These are phyloP conservation scores for Myxozyma kluyveri DNA, from an alignment of 805 yeast genomes.

Conservation along the genomic window DNA sequence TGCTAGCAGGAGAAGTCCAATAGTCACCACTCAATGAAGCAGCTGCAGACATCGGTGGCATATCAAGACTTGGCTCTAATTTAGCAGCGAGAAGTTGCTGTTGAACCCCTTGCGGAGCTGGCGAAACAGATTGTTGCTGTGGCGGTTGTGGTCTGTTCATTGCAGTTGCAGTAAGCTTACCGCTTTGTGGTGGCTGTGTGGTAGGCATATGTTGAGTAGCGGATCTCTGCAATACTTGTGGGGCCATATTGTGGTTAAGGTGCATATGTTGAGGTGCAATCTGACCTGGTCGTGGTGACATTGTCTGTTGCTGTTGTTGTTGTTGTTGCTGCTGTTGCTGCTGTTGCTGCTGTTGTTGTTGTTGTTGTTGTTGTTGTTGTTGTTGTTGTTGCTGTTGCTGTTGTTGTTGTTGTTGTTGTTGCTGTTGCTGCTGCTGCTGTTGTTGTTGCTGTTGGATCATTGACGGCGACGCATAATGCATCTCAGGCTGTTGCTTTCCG, in stretches of 20 bases:
- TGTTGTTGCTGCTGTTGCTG: not conserved
- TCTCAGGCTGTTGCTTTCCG: not conserved
- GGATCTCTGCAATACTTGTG: not conserved
- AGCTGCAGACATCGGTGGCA: not conserved
- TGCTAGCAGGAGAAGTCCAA: slow-evolving; percentile 19
- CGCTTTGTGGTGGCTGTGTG: too few relatives aligned
- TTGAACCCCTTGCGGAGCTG: not conserved
- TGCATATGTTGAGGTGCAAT: not conserved
- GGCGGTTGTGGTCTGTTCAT: not conserved
- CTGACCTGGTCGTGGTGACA: not conserved
- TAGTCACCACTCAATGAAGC: slow-evolving; percentile 4
- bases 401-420: not conserved
- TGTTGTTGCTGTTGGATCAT: slow-evolving; percentile 1
- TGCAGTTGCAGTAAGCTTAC: too few relatives aligned
- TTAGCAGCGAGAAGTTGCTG: not conserved
- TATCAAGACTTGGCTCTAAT: slow-evolving; percentile 8
- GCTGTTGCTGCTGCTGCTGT: slow-evolving; percentile 3
- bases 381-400: not conserved
- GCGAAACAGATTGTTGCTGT: not conserved
- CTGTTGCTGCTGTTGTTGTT: not conserved
- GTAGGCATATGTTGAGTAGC: too few relatives aligned
- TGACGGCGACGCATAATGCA: not conserved
- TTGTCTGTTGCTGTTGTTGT: not conserved
- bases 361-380: slow-evolving; percentile 3
- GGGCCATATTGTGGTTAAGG: not conserved